These are phyloP conservation scores for Ascochyta rabiei DNA, from an alignment of 2,329 filamentous ascomycete species.

Conservation along the genomic window DNA sequence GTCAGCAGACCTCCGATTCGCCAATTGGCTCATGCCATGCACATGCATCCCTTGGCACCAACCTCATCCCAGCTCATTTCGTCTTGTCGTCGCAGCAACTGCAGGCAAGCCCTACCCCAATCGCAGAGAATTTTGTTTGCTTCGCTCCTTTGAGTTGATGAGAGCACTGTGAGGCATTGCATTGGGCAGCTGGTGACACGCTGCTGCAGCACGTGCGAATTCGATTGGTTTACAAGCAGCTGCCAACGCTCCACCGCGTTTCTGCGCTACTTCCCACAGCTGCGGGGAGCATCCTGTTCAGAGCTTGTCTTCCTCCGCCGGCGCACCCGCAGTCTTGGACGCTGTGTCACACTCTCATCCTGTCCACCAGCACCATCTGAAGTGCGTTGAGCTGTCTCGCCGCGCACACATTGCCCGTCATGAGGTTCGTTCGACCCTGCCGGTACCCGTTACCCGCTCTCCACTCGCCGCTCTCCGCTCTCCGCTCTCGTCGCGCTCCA, in stretches of 20 bases:
- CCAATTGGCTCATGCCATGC: conserved; percentile 14
- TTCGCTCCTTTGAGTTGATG: background rate
- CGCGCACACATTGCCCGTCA: conserved; percentile 24
- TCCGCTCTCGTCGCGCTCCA: conserved; percentile 15
- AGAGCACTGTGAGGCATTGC: background rate
- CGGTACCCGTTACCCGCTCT: conserved; percentile 3
- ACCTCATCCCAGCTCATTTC: background rate
- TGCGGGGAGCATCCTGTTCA: conserved; percentile 9
- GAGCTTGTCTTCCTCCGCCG: conserved; percentile 10
- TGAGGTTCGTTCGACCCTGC: conserved; percentile 31
- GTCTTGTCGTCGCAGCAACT: background rate
- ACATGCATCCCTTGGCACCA: conserved; percentile 6
- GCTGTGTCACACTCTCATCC: conserved; percentile 16
- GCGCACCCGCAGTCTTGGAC: conserved; percentile 6
- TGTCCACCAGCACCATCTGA: conserved; percentile 7
- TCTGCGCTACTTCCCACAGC: conserved; percentile 11
- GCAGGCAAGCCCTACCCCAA: background rate
- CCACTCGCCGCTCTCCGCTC: background rate
- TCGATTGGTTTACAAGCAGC: conserved; percentile 25
- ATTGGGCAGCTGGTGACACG: conserved; percentile 12
- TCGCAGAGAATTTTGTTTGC: background rate
- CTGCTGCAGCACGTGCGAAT: conserved; percentile 23
- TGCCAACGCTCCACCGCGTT: conserved; percentile 19
- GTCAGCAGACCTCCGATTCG: conserved; percentile 13
- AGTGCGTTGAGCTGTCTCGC: conserved; percentile 7